Base-by-base conservation (phyloP, 1,139 yeast genomes). In the Pichia sp. region DNA sequence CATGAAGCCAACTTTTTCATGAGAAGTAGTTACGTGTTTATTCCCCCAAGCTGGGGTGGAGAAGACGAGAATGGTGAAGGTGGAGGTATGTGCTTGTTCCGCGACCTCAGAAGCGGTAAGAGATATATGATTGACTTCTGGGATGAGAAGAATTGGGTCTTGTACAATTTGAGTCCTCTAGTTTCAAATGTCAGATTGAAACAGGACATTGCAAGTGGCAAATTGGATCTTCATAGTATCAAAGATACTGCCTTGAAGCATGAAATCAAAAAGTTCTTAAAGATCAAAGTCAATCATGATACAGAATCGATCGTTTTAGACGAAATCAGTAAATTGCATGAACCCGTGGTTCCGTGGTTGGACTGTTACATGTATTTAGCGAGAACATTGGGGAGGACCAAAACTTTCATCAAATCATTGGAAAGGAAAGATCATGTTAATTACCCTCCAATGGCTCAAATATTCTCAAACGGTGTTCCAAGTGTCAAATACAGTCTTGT, bases 1-100 rank as follows among this genome's bases (percentile, higher is more conserved):
- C 83, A 85, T 41, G 95, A 89, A 66, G 86, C 85, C 8, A 90
- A 88, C 66, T 90, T 90, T 68, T 81, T 89, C 75, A 89, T 90
- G 96, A 77, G 97, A 64, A 85, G 93, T 41, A 82, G 92, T 54
- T 90, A 81, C 69, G 76, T 82, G 42, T 90, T 90, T 67, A 70
- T 90, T 45, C 97, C 97, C 0, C 97, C 97, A 0, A 69, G 81
- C 38, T 56, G 59, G 59, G 55, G 54, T 36, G 59, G 59, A 41
- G 59, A 56, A 31, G 51, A 56, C 45, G 47, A 53, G 43, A 44
- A 55, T 32, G 58, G 58, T 29, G 34, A 50, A 19, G 38, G 41
- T 44, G 58, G 58, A 13, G 78, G 81, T 62, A 96, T 96, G 4
- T 75, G 82, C 36, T 83, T 89, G 47, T 90, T 90, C 67, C 80